Evolutionary conservation across 164 flowering plant species (phyloP), one percentile per base, ranked within the genome.

Genomic region (Chloranthus sessilifolius): DNA sequence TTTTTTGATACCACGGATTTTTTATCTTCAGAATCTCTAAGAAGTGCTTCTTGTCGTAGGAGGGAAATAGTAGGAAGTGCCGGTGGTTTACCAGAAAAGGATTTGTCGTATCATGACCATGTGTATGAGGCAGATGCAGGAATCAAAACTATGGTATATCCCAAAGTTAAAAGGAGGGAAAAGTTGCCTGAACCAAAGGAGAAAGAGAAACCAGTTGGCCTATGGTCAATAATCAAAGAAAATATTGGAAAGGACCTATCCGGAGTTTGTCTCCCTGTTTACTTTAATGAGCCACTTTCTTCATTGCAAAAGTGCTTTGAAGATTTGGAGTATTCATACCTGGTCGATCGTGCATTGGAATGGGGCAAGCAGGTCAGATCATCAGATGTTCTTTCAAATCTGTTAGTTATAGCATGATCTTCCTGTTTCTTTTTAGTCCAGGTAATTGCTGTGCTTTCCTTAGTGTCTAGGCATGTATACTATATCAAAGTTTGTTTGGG

Each of bases 201-300:
- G 69, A 88, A 84, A 68, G 99, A 88, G 63, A 88, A 84, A 67
- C 96, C 95, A 1, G 81, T 92, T 58, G 97, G 99, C 44, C 60
- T 92, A 23, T 92, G 97, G 99, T 88, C 99, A 45, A 88, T 92
- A 35, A 88, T 92, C 53, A 92, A 86, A 74, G 99, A 92, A 55
- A 92, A 92, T 59, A 88, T 92, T 58, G 99, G 99, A 30, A 92
- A 92, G 73, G 99, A 92, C 47, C 70, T 92, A 26, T 86, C 97
- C 58, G 97, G 97, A 59, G 99, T 92, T 59, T 92, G 99, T 63
- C 85, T 92, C 39, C 99, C 99, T 70, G 99, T 92, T 53, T 88
- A 92, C 70, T 92, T 92, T 39, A 92, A 92, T 65, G 99, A 92
- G 66, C 97, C 99, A 35, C 89, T 88, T 42, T 92, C 99, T 44